Conservation (phyloP, 805 yeast species). For the Yamadazyma insecticola region DNA sequence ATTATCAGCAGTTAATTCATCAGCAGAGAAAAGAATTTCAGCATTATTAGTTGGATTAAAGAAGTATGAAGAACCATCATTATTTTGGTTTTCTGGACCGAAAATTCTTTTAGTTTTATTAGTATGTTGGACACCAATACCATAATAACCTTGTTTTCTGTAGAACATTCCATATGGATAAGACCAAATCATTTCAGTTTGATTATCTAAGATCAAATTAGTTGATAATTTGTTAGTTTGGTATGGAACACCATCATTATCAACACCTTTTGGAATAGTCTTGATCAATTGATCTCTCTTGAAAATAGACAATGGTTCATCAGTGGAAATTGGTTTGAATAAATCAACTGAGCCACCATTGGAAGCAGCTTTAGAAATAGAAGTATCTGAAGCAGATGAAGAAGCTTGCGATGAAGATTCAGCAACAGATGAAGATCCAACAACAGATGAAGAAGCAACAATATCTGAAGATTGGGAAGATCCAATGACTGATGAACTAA, state of each 20-base stretch:
- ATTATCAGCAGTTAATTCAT: slow-evolving; percentile 36
- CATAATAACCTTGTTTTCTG: slow-evolving; percentile 43
- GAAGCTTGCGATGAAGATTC: slow-evolving; percentile 4
- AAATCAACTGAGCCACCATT: slow-evolving; percentile 32
- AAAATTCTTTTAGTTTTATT: slow-evolving; percentile 37
- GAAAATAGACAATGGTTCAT: slow-evolving; percentile 35
- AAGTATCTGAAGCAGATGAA: slow-evolving; percentile 5
- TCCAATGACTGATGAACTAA: not conserved
- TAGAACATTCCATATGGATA: slow-evolving; percentile 67
- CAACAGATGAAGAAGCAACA: slow-evolving; percentile 2
- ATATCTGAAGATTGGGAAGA: not conserved
- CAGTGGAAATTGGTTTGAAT: slow-evolving; percentile 42
- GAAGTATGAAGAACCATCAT: slow-evolving; percentile 43
- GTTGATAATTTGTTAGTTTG: slow-evolving; percentile 77
- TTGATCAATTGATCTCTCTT: slow-evolving; percentile 41
- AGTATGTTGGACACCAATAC: slow-evolving; percentile 62
- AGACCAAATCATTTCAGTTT: slow-evolving; percentile 51
- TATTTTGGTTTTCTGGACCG: slow-evolving; percentile 47
- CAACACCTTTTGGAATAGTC: slow-evolving; percentile 43
- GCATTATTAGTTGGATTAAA: slow-evolving; percentile 53
- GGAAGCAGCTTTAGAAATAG: slow-evolving; percentile 7
- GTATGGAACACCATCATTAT: slow-evolving; percentile 37
- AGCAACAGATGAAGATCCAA: slow-evolving; percentile 2
- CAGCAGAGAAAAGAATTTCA: slow-evolving; percentile 53
- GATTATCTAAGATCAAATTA: slow-evolving; percentile 55